Base-by-base conservation (phyloP, 257 asterid genomes). In the Jacaranda mimosifolia region DNA sequence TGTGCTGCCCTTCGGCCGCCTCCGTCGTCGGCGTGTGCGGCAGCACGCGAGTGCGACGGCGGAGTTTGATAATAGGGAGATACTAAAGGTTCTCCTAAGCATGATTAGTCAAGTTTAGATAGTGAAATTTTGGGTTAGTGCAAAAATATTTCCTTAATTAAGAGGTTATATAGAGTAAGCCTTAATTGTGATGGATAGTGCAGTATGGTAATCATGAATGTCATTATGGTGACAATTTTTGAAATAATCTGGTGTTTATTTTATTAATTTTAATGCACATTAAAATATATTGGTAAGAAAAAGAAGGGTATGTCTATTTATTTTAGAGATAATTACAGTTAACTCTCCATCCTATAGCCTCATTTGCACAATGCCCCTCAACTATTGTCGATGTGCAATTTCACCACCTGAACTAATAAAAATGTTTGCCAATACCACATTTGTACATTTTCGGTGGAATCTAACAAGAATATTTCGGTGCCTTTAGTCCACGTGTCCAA, bases 31-130 rank as follows among this genome's bases (percentile, higher is more conserved):
- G 6, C 89, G 84, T 52, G 46, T 12, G 43, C 91, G 81, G 79
- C 85, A 83, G 89, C 92, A 88, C 39, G 86, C 73, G 8, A 86
- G 67, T 9, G 70, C 77, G 70, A 80, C 87, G 62, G 90, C 45
- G 79, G 91, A 73, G 73, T 79, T 84, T 68, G 85, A 63, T 18
- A 79, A 39, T 6, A 85, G 56, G 40, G 85, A 75, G 51, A 79
- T 75, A 53, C 83, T 65, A 72, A 63, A 71, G 72, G 83, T 65
- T 71, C 77, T 84, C 82, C 64, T 85, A 64, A 78, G 48, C 94
- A 90, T 90, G 3, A 14, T 65, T 69, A 43, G 15, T 69, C 15
- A 15, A 32, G 12, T 65, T 43, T 67, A 65, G 32, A 17, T 45
- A 3, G 46, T 51, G 14, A 9, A 45, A 59, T 40, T 12, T 79